Base-by-base conservation (phyloP, 2,329 filamentous ascomycete species). In the Thelonectria discophora region DNA sequence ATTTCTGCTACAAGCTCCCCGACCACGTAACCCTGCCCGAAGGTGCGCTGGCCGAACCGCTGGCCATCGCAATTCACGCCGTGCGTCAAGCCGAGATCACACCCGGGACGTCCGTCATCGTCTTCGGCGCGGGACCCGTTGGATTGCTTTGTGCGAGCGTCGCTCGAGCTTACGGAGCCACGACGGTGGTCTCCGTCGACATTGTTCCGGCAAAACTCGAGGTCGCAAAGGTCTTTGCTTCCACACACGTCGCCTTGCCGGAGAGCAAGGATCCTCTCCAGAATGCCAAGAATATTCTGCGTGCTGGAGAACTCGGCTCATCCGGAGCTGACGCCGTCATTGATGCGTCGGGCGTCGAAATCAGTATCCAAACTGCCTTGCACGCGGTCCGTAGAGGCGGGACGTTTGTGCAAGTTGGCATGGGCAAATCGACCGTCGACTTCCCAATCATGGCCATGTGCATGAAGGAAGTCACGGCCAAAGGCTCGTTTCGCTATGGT, bases 1-100 rank as follows among this genome's bases (percentile, higher is more conserved):
- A 97, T 77, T 97, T 96, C 76, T 97, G 93, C 84, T 96, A 95
- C 79, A 92, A 91, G 80, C 85, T 98, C 5, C 93, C 94, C 0
- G 86, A 89, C 13, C 76, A 81, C 65, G 87, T 97, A 55, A 88
- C 85, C 1, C 80, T 96, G 52, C 90, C 94, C 74, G 92, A 97
- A 77, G 94, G 93, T 60, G 94, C 94, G 1, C 79, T 97, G 63
- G 87, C 97, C 72, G 94, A 98, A 82, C 93, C 93, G 4, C 85
- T 96, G 24, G 88, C 90, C 43, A 92, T 96, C 21, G 92, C 89
- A 12, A 92, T 96, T 34, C 92, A 96, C 79, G 91, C 94, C 67
- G 88, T 88, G 59, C 86, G 86, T 67, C 90, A 93, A 79, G 34
- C 32, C 5, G 77, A 78, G 18, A 82, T 96, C 60, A 82, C 82